Conservation (phyloP, 2,329 filamentous ascomycete genomes). For the Orbilia blumenaviensis region DNA sequence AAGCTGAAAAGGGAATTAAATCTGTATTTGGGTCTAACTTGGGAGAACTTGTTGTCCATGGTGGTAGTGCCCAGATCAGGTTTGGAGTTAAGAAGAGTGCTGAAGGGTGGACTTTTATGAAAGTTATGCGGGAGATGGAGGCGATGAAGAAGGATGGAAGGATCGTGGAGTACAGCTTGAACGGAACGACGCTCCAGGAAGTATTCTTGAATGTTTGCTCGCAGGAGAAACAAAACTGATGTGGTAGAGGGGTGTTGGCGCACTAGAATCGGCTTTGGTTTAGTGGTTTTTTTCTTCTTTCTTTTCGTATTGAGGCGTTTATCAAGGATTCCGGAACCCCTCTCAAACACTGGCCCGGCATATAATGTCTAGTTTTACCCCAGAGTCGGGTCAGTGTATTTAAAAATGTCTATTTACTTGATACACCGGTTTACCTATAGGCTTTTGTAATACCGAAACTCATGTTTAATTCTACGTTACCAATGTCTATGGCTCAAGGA, state of each 20-base stretch:
- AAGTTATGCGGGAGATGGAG: slow-evolving; percentile 48
- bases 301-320: neutral
- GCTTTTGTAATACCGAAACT: neutral
- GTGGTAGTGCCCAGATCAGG: slow-evolving; percentile 33
- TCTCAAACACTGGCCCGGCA: too few relatives aligned
- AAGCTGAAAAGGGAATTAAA: neutral
- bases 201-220: slow-evolving; percentile 53
- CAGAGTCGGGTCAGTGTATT: too few relatives aligned
- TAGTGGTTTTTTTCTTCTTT: neutral
- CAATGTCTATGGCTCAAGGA: too few relatives aligned
- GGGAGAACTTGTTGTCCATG: slow-evolving; percentile 28
- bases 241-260: neutral
- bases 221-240: slow-evolving; percentile 33
- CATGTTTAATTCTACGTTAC: neutral
- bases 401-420: neutral
- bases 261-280: neutral
- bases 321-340: neutral
- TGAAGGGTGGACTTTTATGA: slow-evolving; percentile 14
- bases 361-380: neutral
- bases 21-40: slow-evolving; percentile 2
- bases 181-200: slow-evolving; percentile 48
- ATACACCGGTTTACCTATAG: neutral
- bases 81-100: slow-evolving; percentile 41
- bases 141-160: slow-evolving; percentile 36
- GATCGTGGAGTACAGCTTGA: slow-evolving; percentile 48